phyloP scores from a whole-genome alignment of 345 rosid genomes.

The Camelina neglecta region DNA sequence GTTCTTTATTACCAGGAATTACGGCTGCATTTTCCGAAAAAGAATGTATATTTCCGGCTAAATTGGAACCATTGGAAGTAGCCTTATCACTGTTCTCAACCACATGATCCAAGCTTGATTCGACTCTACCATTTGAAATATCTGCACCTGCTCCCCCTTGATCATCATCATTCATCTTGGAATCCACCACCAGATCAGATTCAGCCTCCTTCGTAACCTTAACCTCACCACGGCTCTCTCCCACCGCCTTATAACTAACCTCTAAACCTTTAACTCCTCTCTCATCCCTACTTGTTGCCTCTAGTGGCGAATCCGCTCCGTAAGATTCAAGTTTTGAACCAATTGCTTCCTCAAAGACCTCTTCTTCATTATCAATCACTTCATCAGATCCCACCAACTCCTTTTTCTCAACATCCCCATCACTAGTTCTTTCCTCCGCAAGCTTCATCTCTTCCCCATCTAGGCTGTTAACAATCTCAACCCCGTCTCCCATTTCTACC shows the following conservation, averaged over 20 bases:
- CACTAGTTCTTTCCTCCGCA: conserved; percentile 35
- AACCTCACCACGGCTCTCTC: conserved; percentile 34
- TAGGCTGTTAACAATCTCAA: conserved; percentile 43
- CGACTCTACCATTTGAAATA: conserved; percentile 23
- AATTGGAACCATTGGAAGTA: conserved; percentile 54
- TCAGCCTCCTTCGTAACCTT: conserved; percentile 54
- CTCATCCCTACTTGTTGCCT: conserved; percentile 35
- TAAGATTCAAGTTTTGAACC: conserved; percentile 45
- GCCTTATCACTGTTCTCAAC: conserved; percentile 45
- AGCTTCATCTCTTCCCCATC: conserved; percentile 40
- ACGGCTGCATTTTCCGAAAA: not conserved
- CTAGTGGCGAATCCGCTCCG: conserved; percentile 11
- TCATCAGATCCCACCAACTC: conserved; percentile 43
- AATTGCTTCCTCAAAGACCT: conserved; percentile 71
- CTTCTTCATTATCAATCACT: conserved; percentile 55
- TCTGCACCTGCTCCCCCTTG: conserved; percentile 33
- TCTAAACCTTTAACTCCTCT: conserved; percentile 26
- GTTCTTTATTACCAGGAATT: conserved; percentile 1
- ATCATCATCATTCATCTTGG: conserved; percentile 43
- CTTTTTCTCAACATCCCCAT: conserved; percentile 5
- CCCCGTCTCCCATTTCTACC: conserved; percentile 61
- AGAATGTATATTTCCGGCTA: conserved; percentile 27
- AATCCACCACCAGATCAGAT: conserved; percentile 28
- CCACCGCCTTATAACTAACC: conserved; percentile 40
- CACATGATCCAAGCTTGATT: conserved; percentile 34